phyloP scores from a whole-genome alignment of 345 rosid species.

The Brassica incana region DNA sequence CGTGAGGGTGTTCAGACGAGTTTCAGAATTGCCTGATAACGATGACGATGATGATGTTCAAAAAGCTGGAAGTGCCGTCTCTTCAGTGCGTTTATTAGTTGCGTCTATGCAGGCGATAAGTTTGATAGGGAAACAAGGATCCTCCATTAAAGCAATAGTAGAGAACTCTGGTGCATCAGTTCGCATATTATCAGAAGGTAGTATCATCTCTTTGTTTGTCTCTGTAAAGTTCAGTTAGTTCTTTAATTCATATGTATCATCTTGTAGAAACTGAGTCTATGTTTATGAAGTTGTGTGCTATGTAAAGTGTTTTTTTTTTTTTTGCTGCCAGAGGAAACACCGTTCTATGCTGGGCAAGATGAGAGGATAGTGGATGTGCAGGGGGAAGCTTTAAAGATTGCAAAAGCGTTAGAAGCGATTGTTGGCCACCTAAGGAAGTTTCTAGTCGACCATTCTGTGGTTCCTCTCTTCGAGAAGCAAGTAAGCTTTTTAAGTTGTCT shows the following conservation, averaged over 20 bases:
- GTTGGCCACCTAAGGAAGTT: conserved; percentile 77
- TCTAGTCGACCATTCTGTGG: conserved; percentile 74
- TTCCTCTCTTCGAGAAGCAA: conserved; percentile 75
- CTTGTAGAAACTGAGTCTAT: too few relatives aligned
- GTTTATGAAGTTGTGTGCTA: neutral
- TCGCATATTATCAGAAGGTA: conserved; percentile 71
- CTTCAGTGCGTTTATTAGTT: conserved; percentile 68
- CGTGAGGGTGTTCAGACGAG: conserved; percentile 57
- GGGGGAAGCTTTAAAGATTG: conserved; percentile 69
- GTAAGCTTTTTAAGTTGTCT: conserved; percentile 46
- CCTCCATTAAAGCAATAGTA: conserved; percentile 74
- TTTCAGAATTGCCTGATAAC: conserved; percentile 46
- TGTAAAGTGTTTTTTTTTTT: neutral
- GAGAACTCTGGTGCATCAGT: conserved; percentile 76
- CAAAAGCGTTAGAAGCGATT: conserved; percentile 66
- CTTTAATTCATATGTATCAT: too few relatives aligned
- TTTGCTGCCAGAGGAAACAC: conserved; percentile 58
- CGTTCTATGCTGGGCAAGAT: conserved; percentile 56
- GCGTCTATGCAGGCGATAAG: conserved; percentile 83
- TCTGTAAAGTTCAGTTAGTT: neutral
- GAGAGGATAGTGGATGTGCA: conserved; percentile 77
- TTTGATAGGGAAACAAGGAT: conserved; percentile 92
- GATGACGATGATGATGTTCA: conserved; percentile 41
- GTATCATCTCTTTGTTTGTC: neutral
- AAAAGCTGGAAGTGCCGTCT: conserved; percentile 49